These are phyloP conservation scores for Xerocomus subilludens DNA, from an alignment of 1,284 basidiomycete genomes.

Conservation along the genomic window DNA sequence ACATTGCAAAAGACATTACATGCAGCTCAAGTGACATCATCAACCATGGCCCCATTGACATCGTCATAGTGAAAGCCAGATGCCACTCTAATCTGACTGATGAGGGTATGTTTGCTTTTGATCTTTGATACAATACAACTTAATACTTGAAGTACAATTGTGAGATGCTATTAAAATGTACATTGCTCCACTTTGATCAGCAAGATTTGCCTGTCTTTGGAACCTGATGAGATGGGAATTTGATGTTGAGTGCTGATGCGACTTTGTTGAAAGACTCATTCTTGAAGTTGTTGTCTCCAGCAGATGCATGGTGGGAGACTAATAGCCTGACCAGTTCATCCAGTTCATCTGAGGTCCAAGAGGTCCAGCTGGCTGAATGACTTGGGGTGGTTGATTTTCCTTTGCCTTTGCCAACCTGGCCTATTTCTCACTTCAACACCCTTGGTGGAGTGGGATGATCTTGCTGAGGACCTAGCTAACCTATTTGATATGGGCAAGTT, in stretches of 20 bases:
- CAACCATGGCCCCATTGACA: neutral
- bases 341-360: neutral
- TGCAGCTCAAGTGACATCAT: neutral
- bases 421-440: neutral
- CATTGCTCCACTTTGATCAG: slow-evolving; percentile 3
- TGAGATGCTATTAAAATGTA: neutral
- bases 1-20: slow-evolving; percentile 3
- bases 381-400: neutral
- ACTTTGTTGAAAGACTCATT: slow-evolving; percentile 12
- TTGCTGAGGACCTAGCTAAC: neutral
- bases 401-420: neutral
- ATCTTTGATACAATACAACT: neutral
- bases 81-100: neutral
- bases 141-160: too few species aligned
- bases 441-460: neutral
- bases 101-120: neutral
- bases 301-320: neutral
- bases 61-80: slow-evolving; percentile 14
- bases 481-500: neutral
- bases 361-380: neutral
- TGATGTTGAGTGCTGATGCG: neutral
- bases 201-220: neutral
- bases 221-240: neutral
- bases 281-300: too few species aligned
- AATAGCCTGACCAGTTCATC: neutral